Percentiles rank a stretch among this genome's conserved stretches.
Evolutionary conservation across 2,329 filamentous ascomycete species (phyloP).

Genomic region (Paecilomyces formosus): DNA sequence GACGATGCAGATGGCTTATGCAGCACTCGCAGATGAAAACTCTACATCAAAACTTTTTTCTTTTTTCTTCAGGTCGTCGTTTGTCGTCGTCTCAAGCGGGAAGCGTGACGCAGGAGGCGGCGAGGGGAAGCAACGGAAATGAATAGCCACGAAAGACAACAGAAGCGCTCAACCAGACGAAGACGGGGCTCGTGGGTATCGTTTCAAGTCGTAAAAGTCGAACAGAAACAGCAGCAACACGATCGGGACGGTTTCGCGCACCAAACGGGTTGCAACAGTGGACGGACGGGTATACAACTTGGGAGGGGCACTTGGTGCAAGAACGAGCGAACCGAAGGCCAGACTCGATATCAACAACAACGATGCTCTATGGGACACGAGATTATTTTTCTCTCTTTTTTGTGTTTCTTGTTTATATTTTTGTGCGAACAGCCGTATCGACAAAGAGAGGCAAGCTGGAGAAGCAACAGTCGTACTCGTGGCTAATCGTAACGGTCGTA

Average conservation of each 20-base stretch:
- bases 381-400: neutral
- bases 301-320: neutral
- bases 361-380: neutral
- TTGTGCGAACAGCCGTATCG: constrained; percentile 5
- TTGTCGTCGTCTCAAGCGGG: constrained; percentile 7
- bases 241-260: neutral
- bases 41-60: constrained; percentile 16
- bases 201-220: constrained; percentile 36
- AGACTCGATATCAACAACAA: constrained; percentile 1
- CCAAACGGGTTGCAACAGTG: neutral
- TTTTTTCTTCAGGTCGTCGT: constrained; percentile 1
- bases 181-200: constrained; percentile 32
- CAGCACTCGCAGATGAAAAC: constrained; percentile 10
- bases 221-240: constrained; percentile 11
- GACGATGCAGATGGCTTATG: constrained; percentile 12
- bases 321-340: neutral
- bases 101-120: constrained; percentile 4
- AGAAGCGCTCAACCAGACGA: constrained; percentile 18
- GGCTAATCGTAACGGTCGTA: constrained; percentile 23
- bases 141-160: constrained; percentile 8
- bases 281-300: neutral
- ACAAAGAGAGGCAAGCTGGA: constrained; percentile 5
- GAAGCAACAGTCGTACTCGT: constrained; percentile 8
- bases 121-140: constrained; percentile 2
- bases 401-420: neutral